Conservation (phyloP, 23 red algal genomes). For the Agarophyton chilense region DNA sequence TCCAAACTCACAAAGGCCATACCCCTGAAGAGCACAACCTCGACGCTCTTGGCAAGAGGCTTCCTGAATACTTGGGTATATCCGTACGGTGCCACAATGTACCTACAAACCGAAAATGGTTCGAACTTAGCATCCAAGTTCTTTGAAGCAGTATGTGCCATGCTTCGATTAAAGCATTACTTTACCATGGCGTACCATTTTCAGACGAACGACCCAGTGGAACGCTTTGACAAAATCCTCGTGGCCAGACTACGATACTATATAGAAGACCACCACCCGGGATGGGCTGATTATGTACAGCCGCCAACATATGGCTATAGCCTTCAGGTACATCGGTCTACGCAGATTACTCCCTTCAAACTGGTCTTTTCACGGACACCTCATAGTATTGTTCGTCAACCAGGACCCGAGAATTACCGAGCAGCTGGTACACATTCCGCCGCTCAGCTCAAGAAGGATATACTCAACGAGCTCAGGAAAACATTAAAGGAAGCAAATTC, state of each 20-base stretch:
- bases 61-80: slow-evolving; percentile 22
- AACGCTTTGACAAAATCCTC: slow-evolving; percentile 25
- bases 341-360: neutral
- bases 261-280: slow-evolving; percentile 16
- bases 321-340: slow-evolving; percentile 16
- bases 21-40: neutral
- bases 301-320: slow-evolving; percentile 25
- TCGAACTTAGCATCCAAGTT: slow-evolving; percentile 12
- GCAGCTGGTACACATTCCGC: neutral
- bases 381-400: neutral
- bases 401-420: neutral
- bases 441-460: neutral
- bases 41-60: neutral
- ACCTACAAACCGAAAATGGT: slow-evolving; percentile 40
- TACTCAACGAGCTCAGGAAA: neutral
- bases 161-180: neutral
- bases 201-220: slow-evolving; percentile 16
- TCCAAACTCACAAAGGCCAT: slow-evolving; percentile 9
- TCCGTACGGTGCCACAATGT: neutral
- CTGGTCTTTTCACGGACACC: slow-evolving; percentile 13
- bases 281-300: neutral
- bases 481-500: neutral
- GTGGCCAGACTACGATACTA: neutral
- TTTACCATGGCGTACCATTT: slow-evolving; percentile 48
- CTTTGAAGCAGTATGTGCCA: neutral